Percentiles rank a stretch among this genome's conserved stretches.
phyloP scores from a whole-genome alignment of 1,284 basidiomycete species.

The Ganoderma multipileum region DNA sequence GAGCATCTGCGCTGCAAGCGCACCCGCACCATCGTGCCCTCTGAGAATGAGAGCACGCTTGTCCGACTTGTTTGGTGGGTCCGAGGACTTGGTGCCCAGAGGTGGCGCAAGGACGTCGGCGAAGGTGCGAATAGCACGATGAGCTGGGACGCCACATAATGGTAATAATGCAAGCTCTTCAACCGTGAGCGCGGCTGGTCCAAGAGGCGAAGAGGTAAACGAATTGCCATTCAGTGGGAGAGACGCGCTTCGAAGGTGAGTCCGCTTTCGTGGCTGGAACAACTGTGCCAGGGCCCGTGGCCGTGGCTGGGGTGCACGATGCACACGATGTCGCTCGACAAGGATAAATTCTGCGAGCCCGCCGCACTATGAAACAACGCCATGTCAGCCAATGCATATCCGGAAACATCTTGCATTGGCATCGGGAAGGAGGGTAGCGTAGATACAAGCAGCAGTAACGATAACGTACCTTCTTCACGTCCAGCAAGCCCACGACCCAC shows the following conservation, averaged over 20 bases:
- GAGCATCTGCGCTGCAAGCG: conserved; percentile 80
- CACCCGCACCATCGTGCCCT: conserved; percentile 80
- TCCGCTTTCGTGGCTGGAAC: conserved; percentile 33
- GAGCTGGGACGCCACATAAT: conserved; percentile 76
- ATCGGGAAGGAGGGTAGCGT: background rate
- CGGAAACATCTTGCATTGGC: conserved; percentile 8
- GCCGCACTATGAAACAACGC: conserved; percentile 63
- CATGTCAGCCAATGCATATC: conserved; percentile 13
- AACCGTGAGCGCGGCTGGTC: conserved; percentile 51
- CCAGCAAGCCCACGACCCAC: conserved; percentile 82
- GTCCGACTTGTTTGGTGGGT: conserved; percentile 13
- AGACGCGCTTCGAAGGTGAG: conserved; percentile 33
- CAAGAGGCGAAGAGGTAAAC: conserved; percentile 24
- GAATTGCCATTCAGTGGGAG: conserved; percentile 24
- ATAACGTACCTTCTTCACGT: conserved; percentile 74
- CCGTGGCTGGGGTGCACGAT: conserved; percentile 69
- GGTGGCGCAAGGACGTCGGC: conserved; percentile 35
- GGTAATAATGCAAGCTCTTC: conserved; percentile 84
- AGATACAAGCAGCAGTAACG: conserved; percentile 4
- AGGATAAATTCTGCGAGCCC: conserved; percentile 85
- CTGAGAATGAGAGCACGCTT: conserved; percentile 69
- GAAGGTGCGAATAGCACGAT: conserved; percentile 76
- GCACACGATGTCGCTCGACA: conserved; percentile 79
- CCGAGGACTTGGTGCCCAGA: conserved; percentile 15
- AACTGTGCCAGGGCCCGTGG: conserved; percentile 31